Base-by-base conservation (phyloP, 2,329 filamentous ascomycete species). In the Chrysosporium queenslandicum region DNA sequence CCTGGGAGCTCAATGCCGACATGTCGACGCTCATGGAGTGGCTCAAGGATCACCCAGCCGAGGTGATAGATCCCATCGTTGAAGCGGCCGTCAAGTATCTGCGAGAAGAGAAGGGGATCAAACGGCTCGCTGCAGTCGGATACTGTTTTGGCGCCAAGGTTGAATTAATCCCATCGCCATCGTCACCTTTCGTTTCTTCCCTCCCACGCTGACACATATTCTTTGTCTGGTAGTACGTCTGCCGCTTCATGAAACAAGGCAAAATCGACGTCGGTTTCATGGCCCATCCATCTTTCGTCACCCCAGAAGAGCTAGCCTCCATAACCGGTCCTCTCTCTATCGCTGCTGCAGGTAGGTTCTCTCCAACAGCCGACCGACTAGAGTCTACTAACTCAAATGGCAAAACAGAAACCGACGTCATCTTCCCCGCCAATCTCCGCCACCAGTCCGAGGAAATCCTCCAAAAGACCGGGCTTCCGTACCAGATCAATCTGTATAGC, bases 61-160 rank as follows among this genome's bases (percentile, higher is more conserved):
- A 67, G 2, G 60, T 64, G 7, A 72, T 80, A 16, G 78, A 82
- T 58, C 77, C 77, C 4, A 71, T 80, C 53, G 67, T 79, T 12
- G 71, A 73, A 52, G 62, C 67, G 20, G 68, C 70, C 30, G 67
- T 79, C 57, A 77, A 79, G 64, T 74, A 79, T 52, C 64, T 88
- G 50, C 76, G 77, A 55, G 72, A 74, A 49, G 73, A 79, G 3
- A n/a, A 49, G 30, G 53, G 54, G 9, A 34, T 56, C n/a, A 53
- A 55, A 64, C 79, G 76, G 57, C 68, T 89, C 32, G 85, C 79
- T 1, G 77, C 74, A 12, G 78, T 82, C 0, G 85, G 85, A 0
- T 88, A 88, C 68, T 89, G 86, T 69, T 86, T 88, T 59, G 85
- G 86, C 34, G 85, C 77, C 52, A 86, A 86, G 74, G 79, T 80